phyloP scores from a whole-genome alignment of 129 eudicot species.

The Deinandra increscens region DNA sequence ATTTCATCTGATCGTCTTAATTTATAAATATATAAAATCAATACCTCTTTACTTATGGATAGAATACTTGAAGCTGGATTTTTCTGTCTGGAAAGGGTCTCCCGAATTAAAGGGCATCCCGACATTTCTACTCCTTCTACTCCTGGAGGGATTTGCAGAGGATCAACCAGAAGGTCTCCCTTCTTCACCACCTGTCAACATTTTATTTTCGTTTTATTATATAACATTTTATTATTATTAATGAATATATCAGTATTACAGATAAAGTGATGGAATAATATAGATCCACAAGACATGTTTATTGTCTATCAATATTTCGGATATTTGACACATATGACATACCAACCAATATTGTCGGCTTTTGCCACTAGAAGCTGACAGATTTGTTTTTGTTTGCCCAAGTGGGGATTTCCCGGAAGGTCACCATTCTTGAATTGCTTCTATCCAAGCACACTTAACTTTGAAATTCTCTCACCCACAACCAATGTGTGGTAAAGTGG shows the following conservation, averaged over 20 bases:
- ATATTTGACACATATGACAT: too few species aligned
- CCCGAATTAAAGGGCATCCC: constrained; percentile 51
- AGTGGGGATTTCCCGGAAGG: too few species aligned
- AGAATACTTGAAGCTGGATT: constrained; percentile 60
- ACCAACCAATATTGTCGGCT: background rate
- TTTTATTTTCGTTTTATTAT: background rate
- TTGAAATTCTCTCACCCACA: too few species aligned
- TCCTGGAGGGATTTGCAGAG: constrained; percentile 52
- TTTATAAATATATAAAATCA: constrained; percentile 12
- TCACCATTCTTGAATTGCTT: too few species aligned
- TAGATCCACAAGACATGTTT: constrained; percentile 1
- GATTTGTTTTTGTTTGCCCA: too few species aligned
- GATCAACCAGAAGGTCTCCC: constrained; percentile 57
- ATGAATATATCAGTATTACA: background rate
- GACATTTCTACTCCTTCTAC: constrained; percentile 37
- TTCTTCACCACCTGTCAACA: constrained; percentile 69
- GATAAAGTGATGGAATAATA: background rate
- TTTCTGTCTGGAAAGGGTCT: constrained; percentile 64
- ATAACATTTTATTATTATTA: background rate
- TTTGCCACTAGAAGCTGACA: too few species aligned
- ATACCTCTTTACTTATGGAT: constrained; percentile 56
- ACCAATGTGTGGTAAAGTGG: too few species aligned
- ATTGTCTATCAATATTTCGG: background rate
- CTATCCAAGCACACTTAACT: too few species aligned
- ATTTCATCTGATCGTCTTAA: background rate